These are phyloP conservation scores for Endothia cerciana DNA, from an alignment of 2,329 filamentous ascomycete species.

Conservation along the genomic window DNA sequence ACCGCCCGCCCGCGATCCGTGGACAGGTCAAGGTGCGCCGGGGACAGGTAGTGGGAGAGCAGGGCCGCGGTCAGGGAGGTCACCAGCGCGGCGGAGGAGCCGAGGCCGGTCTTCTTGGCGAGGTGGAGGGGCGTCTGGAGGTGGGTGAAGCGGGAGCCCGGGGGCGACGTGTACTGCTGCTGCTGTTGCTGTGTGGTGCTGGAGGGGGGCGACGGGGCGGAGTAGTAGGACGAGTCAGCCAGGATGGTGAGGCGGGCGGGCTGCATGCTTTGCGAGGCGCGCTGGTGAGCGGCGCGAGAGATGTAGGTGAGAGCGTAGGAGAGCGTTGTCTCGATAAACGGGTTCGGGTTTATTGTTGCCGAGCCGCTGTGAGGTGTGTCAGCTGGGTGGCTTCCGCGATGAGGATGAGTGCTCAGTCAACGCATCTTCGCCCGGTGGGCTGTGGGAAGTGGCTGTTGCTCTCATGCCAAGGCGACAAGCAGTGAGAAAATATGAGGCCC, in stretches of 20 bases:
- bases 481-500: not conserved
- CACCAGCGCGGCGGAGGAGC: slow-evolving; percentile 91
- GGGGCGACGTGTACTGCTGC: slow-evolving; percentile 32
- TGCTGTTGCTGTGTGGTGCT: slow-evolving; percentile 31
- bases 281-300: slow-evolving; percentile 46
- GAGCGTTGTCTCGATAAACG: slow-evolving; percentile 91
- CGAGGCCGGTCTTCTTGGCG: slow-evolving; percentile 94
- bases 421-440: no score
- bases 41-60: slow-evolving; percentile 73
- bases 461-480: not conserved
- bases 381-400: not conserved
- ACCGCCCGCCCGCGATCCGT: slow-evolving; percentile 58
- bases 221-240: slow-evolving; percentile 97
- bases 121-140: slow-evolving; percentile 76
- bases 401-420: not conserved
- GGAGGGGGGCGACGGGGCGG: slow-evolving; percentile 56
- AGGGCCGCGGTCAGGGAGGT: slow-evolving; percentile 82
- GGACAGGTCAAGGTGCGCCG: slow-evolving; percentile 58
- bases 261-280: slow-evolving; percentile 56
- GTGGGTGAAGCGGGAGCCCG: slow-evolving; percentile 66
- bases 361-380: slow-evolving; percentile 43
- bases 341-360: slow-evolving; percentile 59
- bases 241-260: slow-evolving; percentile 82
- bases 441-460: not conserved
- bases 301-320: slow-evolving; percentile 87